Evolutionary conservation across 2,329 filamentous ascomycete genomes (phyloP).

Genomic region (Exophiala oligosperma): DNA sequence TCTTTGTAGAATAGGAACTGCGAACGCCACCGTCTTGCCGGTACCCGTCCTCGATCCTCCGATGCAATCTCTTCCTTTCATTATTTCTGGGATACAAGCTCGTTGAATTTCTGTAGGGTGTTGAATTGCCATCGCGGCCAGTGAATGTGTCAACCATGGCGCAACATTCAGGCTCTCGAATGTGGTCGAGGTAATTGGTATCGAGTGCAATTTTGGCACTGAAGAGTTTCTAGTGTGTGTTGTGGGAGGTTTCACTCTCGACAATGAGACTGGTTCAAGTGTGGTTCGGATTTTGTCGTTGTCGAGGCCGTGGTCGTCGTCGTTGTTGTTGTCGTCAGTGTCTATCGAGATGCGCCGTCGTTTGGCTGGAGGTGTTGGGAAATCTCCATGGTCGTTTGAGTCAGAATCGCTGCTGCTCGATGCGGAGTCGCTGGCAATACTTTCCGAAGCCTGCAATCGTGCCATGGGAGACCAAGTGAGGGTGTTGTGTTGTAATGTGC

Average conservation of each 20-base stretch:
- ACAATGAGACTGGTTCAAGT: slow-evolving; percentile 1
- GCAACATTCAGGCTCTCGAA: slow-evolving; percentile 73
- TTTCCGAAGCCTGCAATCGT: neutral
- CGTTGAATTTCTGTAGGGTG: slow-evolving; percentile 90
- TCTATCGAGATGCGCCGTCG: slow-evolving; percentile 26
- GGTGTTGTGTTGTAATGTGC: too few relatives aligned
- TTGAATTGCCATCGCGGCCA: slow-evolving; percentile 76
- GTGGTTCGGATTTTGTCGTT: neutral
- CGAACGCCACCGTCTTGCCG: slow-evolving; percentile 95
- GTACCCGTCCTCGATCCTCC: slow-evolving; percentile 93
- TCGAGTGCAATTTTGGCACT: neutral
- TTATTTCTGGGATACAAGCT: slow-evolving; percentile 86
- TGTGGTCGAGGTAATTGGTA: slow-evolving; percentile 47
- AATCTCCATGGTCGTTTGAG: slow-evolving; percentile 9
- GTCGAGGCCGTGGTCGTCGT: neutral
- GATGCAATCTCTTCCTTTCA: slow-evolving; percentile 90
- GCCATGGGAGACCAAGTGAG: too few relatives aligned
- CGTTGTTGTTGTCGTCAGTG: neutral
- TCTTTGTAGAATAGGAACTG: slow-evolving; percentile 87
- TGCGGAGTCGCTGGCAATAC: neutral
- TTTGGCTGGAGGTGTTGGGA: slow-evolving; percentile 22
- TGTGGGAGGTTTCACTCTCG: slow-evolving; percentile 16
- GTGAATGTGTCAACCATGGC: slow-evolving; percentile 84
- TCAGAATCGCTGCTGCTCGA: neutral
- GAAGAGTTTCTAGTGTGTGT: neutral